phyloP scores from a whole-genome alignment of 352 stramenopile species.

The Phytopythium litorale region DNA sequence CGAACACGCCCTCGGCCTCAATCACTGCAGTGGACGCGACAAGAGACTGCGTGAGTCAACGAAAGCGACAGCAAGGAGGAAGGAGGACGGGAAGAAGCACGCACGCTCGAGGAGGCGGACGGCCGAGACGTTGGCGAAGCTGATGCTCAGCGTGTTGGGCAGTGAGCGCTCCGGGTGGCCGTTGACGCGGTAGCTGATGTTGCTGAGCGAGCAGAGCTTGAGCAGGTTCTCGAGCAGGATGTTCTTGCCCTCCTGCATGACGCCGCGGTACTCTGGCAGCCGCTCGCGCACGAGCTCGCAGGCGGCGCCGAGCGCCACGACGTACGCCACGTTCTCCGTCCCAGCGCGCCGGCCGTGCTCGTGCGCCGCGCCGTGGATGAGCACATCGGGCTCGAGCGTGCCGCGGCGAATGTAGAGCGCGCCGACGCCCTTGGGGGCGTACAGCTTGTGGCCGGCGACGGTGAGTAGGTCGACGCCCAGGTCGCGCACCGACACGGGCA shows the following conservation, averaged over 20 bases:
- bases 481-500: conserved; percentile 77
- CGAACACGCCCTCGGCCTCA: conserved; percentile 79
- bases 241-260: conserved; percentile 64
- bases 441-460: conserved; percentile 97
- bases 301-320: conserved; percentile 91
- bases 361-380: conserved; percentile 92
- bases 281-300: conserved; percentile 60
- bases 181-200: conserved; percentile 77
- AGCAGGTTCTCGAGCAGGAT: conserved; percentile 52
- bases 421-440: conserved; percentile 92
- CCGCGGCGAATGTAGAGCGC: conserved; percentile 67
- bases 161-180: conserved; percentile 80
- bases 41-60: conserved; percentile 2
- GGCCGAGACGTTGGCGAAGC: conserved; percentile 85
- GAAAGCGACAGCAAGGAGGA: background rate
- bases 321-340: conserved; percentile 96
- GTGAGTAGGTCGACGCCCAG: conserved; percentile 94
- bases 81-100: conserved; percentile 6
- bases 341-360: conserved; percentile 92
- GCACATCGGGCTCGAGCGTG: conserved; percentile 38
- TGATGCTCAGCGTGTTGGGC: conserved; percentile 97
- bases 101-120: conserved; percentile 77
- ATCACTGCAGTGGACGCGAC: conserved; percentile 44
- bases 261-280: conserved; percentile 63
- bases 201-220: conserved; percentile 31